phyloP scores from a whole-genome alignment of 2,329 filamentous ascomycete species.

The Polychaeton citri region DNA sequence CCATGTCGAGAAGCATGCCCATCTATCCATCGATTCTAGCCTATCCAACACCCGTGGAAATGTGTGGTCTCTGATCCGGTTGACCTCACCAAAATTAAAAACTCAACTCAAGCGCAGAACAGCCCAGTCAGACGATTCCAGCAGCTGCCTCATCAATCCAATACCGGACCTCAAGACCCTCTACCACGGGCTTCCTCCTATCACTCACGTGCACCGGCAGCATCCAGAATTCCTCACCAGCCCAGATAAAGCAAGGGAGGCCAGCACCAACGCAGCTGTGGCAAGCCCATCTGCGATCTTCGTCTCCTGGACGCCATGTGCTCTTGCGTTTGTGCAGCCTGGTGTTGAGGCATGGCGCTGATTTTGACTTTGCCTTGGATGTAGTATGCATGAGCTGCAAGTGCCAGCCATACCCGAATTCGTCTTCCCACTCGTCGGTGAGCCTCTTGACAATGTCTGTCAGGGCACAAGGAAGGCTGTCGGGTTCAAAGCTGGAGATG shows the following conservation, averaged over 20 bases:
- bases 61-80: too few species aligned
- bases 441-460: neutral
- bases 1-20: too few species aligned
- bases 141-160: conserved; percentile 15
- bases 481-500: too few species aligned
- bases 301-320: conserved; percentile 8
- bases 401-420: neutral
- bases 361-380: too few species aligned
- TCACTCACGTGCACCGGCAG: conserved; percentile 16
- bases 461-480: too few species aligned
- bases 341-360: neutral
- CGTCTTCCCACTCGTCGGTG: neutral
- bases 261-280: conserved; percentile 10
- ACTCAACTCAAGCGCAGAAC: too few species aligned
- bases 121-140: too few species aligned
- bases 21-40: too few species aligned
- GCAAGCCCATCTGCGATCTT: conserved; percentile 14
- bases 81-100: too few species aligned
- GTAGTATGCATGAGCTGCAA: neutral
- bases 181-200: conserved; percentile 7
- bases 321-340: conserved; percentile 7
- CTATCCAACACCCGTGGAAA: too few species aligned
- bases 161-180: conserved; percentile 11
- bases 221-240: conserved; percentile 12
- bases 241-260: conserved; percentile 12